Evolutionary conservation across 305 asterid genomes (phyloP).

Genomic region (Fraxinus angustifolia): DNA sequence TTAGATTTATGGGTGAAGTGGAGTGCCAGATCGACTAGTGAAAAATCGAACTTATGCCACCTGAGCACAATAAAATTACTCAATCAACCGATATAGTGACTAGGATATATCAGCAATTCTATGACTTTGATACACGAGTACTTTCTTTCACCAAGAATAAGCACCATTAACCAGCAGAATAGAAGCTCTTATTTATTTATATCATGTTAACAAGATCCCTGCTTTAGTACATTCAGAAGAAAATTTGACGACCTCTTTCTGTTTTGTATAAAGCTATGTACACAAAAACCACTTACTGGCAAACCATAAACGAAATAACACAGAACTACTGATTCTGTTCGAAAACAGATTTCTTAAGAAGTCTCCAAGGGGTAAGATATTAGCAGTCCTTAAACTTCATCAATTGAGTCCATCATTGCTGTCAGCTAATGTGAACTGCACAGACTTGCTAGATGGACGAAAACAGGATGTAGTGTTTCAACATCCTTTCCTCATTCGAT

Average conservation of each 20-base stretch:
- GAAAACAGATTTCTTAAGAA: conserved; percentile 14
- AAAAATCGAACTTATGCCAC: background rate
- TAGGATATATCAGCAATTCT: background rate
- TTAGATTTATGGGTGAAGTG: background rate
- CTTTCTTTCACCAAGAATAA: background rate
- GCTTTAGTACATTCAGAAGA: conserved; percentile 3
- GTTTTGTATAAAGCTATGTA: conserved; percentile 16
- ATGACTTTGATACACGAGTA: background rate
- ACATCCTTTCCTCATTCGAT: background rate
- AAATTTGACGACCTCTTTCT: conserved; percentile 12
- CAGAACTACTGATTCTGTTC: conserved; percentile 12
- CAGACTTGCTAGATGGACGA: background rate
- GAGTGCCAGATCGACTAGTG: background rate
- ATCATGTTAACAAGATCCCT: conserved; percentile 18
- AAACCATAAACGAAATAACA: conserved; percentile 7
- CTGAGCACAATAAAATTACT: background rate
- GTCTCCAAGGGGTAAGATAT: background rate
- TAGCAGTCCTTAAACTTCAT: background rate
- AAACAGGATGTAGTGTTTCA: background rate
- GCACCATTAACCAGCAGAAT: background rate
- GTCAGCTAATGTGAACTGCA: background rate
- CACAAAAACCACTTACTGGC: conserved; percentile 18
- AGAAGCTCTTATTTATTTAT: conserved; percentile 8
- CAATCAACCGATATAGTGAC: background rate
- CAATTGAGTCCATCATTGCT: background rate